These are phyloP conservation scores for Malus asiatica DNA, from an alignment of 306 rosid species.

Conservation along the genomic window DNA sequence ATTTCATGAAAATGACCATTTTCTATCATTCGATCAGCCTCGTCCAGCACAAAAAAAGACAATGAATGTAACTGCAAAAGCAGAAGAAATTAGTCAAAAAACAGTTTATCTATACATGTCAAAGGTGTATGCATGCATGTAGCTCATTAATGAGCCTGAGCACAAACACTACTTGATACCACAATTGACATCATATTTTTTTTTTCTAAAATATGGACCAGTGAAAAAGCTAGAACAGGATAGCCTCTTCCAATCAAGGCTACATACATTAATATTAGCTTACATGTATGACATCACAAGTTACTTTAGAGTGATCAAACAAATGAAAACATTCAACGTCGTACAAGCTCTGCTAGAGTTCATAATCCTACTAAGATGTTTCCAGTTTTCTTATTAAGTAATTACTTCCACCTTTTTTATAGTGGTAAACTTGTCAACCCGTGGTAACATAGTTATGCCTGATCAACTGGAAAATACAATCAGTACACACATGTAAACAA, in stretches of 20 bases:
- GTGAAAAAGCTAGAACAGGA: conserved; percentile 11
- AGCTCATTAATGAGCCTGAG: background rate
- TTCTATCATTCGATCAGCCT: conserved; percentile 97
- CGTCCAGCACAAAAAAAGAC: conserved; percentile 94
- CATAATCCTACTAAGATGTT: background rate
- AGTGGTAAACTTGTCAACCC: background rate
- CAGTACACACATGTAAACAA: background rate
- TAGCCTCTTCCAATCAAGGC: background rate
- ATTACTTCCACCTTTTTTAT: background rate
- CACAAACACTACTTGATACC: background rate
- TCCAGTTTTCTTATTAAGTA: background rate
- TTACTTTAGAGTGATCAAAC: background rate
- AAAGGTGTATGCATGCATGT: background rate
- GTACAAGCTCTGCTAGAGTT: background rate
- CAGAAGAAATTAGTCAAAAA: conserved; percentile 13
- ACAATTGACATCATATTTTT: background rate
- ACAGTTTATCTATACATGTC: conserved; percentile 11
- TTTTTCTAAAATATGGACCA: conserved; percentile 1
- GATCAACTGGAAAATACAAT: background rate
- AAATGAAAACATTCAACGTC: background rate
- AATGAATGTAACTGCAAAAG: conserved; percentile 76
- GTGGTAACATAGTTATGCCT: background rate
- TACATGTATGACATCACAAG: background rate
- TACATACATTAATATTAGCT: background rate
- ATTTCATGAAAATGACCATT: conserved; percentile 85